phyloP scores from a whole-genome alignment of 2,329 filamentous ascomycete species.

The Colletotrichum falcatum region DNA sequence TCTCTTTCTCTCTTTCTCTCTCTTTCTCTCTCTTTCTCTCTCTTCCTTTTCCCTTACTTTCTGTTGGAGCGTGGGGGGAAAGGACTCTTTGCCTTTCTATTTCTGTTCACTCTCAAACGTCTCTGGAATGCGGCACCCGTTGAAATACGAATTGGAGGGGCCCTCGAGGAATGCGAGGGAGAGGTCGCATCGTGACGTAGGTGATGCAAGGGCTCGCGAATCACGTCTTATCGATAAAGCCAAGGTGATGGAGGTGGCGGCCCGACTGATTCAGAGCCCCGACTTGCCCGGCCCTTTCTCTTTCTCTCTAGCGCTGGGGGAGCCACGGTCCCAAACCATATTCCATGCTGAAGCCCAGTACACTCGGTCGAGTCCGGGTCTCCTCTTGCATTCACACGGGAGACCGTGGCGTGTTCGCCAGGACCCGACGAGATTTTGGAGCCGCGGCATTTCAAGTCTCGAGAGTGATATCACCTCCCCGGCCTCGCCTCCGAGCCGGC shows the following conservation, averaged over 20 bases:
- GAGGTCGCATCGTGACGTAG: constrained; percentile 10
- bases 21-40: no score
- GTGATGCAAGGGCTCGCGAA: background rate
- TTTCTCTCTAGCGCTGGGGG: background rate
- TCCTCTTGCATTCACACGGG: background rate
- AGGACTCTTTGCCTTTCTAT: constrained; percentile 4
- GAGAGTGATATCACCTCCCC: no score
- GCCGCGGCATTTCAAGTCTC: background rate
- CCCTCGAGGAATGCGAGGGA: constrained; percentile 19
- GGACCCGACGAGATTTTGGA: background rate
- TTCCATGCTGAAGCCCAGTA: no score
- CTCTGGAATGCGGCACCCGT: constrained; percentile 35
- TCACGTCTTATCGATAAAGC: constrained; percentile 40
- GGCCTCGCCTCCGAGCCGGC: background rate
- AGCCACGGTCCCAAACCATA: background rate
- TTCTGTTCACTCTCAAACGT: constrained; percentile 28
- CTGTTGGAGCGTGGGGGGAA: no score
- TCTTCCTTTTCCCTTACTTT: no score
- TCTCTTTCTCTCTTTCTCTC: no score
- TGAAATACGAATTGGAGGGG: constrained; percentile 17
- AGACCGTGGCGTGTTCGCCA: background rate
- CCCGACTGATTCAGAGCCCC: constrained; percentile 9
- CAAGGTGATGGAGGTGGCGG: constrained; percentile 11
- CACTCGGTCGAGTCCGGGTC: background rate
- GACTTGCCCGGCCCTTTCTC: background rate